Conservation (phyloP, 129 eudicot species). For the Smallanthus sonchifolius region DNA sequence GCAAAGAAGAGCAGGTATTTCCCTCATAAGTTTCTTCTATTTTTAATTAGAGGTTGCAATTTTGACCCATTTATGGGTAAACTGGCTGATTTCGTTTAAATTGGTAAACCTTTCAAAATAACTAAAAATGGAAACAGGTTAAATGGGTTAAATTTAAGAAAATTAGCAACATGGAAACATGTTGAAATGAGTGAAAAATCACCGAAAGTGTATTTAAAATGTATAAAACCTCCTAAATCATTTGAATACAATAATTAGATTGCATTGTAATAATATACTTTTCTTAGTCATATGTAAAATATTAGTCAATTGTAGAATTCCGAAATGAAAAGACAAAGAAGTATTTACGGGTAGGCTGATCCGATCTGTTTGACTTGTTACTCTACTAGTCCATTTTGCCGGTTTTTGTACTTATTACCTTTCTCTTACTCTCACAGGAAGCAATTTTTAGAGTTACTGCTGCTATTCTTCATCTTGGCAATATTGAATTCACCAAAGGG, state of each 20-base stretch:
- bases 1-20: slow-evolving; percentile 84
- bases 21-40: neutral
- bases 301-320: neutral
- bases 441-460: slow-evolving; percentile 99
- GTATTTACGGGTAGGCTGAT: neutral
- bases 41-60: slow-evolving; percentile 10
- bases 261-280: neutral
- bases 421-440: slow-evolving; percentile 49
- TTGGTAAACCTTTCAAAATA: neutral
- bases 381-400: neutral
- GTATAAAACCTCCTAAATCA: neutral
- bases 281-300: neutral
- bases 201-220: neutral
- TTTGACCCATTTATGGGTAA: slow-evolving; percentile 2
- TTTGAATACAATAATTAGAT: neutral
- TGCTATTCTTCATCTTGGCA: slow-evolving; percentile 96
- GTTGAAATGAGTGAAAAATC: neutral
- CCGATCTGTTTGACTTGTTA: neutral
- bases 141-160: neutral
- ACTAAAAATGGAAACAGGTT: neutral
- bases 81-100: neutral
- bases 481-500: slow-evolving; percentile 89
- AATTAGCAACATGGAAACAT: neutral
- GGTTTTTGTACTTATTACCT: slow-evolving; percentile 10
- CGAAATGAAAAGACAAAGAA: neutral